These are phyloP conservation scores for Zea luxurians DNA, from an alignment of 176 grass and related monocot species.

Conservation along the genomic window DNA sequence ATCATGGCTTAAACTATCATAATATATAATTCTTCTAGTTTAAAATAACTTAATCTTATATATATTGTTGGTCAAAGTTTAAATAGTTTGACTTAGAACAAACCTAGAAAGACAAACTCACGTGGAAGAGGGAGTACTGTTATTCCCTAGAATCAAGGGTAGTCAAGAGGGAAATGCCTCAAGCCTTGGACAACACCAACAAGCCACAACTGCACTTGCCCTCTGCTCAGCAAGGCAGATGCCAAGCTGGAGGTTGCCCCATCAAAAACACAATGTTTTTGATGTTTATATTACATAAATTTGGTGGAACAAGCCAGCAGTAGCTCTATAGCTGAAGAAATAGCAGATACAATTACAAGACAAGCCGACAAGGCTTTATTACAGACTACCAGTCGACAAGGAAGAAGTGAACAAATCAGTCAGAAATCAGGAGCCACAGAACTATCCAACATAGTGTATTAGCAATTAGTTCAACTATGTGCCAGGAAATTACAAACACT, in stretches of 20 bases:
- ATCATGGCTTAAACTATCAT: no score
- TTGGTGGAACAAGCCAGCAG: not conserved
- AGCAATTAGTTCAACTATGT: slow-evolving; percentile 18
- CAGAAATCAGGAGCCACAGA: not conserved
- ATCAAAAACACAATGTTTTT: not conserved
- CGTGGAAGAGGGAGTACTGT: not conserved
- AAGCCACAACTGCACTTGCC: not conserved
- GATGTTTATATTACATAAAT: not conserved
- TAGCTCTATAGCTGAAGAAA: slow-evolving; percentile 8
- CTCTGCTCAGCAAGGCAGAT: not conserved
- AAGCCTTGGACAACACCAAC: not conserved
- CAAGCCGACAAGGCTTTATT: not conserved
- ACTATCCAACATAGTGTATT: not conserved
- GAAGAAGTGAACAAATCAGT: not conserved
- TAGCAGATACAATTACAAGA: not conserved
- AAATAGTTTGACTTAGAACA: no score
- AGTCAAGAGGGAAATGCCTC: not conserved
- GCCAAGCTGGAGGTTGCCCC: not conserved
- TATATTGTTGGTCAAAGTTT: no score
- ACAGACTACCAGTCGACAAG: not conserved
- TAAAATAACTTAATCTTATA: no score
- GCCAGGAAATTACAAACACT: slow-evolving; percentile 20
- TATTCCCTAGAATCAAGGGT: not conserved
- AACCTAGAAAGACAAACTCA: no score
- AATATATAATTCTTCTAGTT: no score